Evolutionary conservation across 2,329 filamentous ascomycete genomes (phyloP), one percentile per base, ranked within the genome.

Genomic region (Claviceps maximensis): DNA sequence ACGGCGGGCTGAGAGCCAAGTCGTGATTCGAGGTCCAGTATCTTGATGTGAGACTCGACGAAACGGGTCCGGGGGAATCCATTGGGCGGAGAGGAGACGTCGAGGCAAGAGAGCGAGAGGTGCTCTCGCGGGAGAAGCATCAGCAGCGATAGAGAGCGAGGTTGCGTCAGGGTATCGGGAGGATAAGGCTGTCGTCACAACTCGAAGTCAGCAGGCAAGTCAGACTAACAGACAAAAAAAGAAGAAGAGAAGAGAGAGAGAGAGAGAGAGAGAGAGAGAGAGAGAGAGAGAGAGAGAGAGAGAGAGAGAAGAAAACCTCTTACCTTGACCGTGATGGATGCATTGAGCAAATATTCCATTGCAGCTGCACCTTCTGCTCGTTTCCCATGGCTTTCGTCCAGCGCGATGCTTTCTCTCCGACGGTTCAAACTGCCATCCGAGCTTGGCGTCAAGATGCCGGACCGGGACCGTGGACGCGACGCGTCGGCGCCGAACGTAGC

Each of bases 11-110:
- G 66, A 21, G 71, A 74, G 54, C 75, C 76, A 59, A 80, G 73
- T n/a, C 78, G 79, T 52, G 72, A 76, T 65, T 82, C 79, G 42
- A 81, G 73, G 56, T 86, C 82, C 55, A 86, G 69, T 53, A 83
- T 78, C 57, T 79, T 78, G 59, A 86, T 74, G 57, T 76, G 73
- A 8, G 79, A 79, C 59, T 83, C 79, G 62, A 80, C 85, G 47
- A 78, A 72, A 49, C 77, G 77, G 49, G 74, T 76, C 25, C 70
- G 70, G 15, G 75, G 70, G 23, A 81, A 70, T 21, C 75, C 74
- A 58, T 72, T 74, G 40, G 71, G 69, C 10, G 75, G 74, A 12
- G 71, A 66, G 23, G 70, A 65, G 41, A 82, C 72, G 60, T 86
- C 83, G 54, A 87, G 75, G 58, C 66, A 77, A 1, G 80, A 79